Evolutionary conservation across 805 yeast species (phyloP), one percentile per base, ranked within the genome.

Genomic region (Clavispora asparagi): DNA sequence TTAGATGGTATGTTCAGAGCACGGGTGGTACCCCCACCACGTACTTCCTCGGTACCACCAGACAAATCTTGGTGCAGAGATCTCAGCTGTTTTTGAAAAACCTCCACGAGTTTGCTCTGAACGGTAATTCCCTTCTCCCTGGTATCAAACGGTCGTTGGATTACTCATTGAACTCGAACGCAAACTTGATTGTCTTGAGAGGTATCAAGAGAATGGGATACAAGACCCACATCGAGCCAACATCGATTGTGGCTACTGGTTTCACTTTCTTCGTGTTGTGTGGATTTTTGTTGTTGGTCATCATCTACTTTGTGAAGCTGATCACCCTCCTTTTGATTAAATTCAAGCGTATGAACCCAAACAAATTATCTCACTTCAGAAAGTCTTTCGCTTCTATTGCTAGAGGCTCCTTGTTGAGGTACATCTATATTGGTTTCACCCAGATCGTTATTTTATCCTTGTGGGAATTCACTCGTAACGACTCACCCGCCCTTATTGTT

Each of bases 401-500:
- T 53, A 90, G 87, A 63, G 97, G 97, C 40, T 74, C 94, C 2
- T 54, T 91, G 44, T 76, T 87, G 53, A 78, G 95, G 63, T 85
- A 89, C 58, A 76, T 88, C 46, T 84, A 79, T 57, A 87, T 91
- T 60, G 97, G 95, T 0, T 89, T 87, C 64, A 82, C 95, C 3
- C 95, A 90, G 63, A 67, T 91, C 47, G 73, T 82, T 14, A 79
- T 90, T 43, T 74, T 91, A 47, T 82, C 96, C 10, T 72, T 90
- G 45, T 91, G 95, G 94, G 96, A 91, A 69, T 90, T 89, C 64
- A 79, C 85, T 7, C 76, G 76, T 57, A 69, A 77, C 43, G 97
- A 91, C 59, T 89, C 97, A 0, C 85, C 95, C 1, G 97, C 96
- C 0, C 89, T 91, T 28, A 80, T 91, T 47, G 90, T 88, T 6